A percentile compares a stretch with the other conserved stretches of the same genome.
Evolutionary conservation across 192 early-diverging fungal species (phyloP).

Genomic region (Entrophospora sp.): DNA sequence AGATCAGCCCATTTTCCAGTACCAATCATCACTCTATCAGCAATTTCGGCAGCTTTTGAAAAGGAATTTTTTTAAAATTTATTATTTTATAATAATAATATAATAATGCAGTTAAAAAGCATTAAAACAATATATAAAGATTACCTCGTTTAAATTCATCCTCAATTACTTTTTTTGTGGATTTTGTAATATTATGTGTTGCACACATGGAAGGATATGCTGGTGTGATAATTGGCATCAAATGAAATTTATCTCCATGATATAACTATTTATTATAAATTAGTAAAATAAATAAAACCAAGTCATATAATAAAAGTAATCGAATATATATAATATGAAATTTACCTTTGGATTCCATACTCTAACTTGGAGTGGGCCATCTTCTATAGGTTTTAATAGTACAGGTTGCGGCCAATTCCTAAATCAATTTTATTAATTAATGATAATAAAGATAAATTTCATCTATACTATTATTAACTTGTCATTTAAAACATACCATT

Average conservation of each 20-base stretch:
- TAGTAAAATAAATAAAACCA: too few species aligned
- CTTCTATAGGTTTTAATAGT: slow-evolving; percentile 76
- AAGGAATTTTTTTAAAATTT: too few species aligned
- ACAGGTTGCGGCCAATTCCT: slow-evolving; percentile 90
- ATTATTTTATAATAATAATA: too few species aligned
- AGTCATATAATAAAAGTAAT: too few species aligned
- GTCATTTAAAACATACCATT: too few species aligned
- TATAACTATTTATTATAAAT: too few species aligned
- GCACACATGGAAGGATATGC: slow-evolving; percentile 98
- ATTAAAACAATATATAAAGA: too few species aligned
- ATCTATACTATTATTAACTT: too few species aligned
- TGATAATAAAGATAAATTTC: too few species aligned
- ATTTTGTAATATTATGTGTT: slow-evolving; percentile 91
- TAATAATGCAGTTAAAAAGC: neutral
- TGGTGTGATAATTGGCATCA: slow-evolving; percentile 98
- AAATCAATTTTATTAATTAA: too few species aligned
- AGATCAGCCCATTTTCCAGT: slow-evolving; percentile 71
- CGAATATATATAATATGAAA: too few species aligned
- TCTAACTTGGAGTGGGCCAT: slow-evolving; percentile 73
- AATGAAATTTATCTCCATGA: slow-evolving; percentile 67
- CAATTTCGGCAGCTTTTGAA: slow-evolving; percentile 68
- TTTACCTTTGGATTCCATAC: slow-evolving; percentile 93
- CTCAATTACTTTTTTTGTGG: slow-evolving; percentile 75
- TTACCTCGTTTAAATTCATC: slow-evolving; percentile 69
- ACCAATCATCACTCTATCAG: slow-evolving; percentile 67